A percentile compares a stretch with the other conserved stretches of the same genome.
phyloP scores from a whole-genome alignment of 306 rosid species.

The Rosa lucieae region DNA sequence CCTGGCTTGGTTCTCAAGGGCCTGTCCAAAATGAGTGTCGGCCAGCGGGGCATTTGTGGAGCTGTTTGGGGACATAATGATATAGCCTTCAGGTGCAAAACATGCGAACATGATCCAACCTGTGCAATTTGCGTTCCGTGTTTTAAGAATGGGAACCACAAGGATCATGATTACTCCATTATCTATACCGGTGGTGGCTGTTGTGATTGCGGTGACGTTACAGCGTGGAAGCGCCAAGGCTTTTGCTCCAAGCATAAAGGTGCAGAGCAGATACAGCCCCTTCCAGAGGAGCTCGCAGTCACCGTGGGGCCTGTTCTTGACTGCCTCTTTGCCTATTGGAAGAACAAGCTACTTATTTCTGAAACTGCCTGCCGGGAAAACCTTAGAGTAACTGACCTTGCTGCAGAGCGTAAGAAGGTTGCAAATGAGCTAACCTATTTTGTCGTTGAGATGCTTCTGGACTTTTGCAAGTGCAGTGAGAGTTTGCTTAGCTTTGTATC shows the following conservation, averaged over 20 bases:
- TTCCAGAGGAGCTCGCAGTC: constrained; percentile 53
- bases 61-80: constrained; percentile 88
- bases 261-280: constrained; percentile 80
- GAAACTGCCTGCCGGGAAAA: constrained; percentile 38
- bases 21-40: constrained; percentile 60
- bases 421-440: constrained; percentile 73
- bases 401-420: constrained; percentile 45
- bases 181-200: constrained; percentile 91
- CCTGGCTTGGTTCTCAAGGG: constrained; percentile 44
- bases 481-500: constrained; percentile 93
- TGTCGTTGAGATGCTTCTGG: constrained; percentile 82
- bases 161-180: constrained; percentile 75
- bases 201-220: constrained; percentile 97
- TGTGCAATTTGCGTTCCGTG: constrained; percentile 98
- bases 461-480: constrained; percentile 86
- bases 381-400: constrained; percentile 38
- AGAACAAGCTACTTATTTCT: constrained; percentile 48
- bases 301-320: constrained; percentile 71
- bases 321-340: constrained; percentile 66
- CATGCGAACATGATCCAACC: constrained; percentile 90
- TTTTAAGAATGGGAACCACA: constrained; percentile 84
- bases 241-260: constrained; percentile 95
- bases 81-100: constrained; percentile 83
- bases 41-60: constrained; percentile 92
- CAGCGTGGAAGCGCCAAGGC: constrained; percentile 96